Percentiles rank a stretch among this genome's conserved stretches.
Evolutionary conservation across 495 filamentous ascomycete species (phyloP).

Genomic region (Haplographium delicatum): DNA sequence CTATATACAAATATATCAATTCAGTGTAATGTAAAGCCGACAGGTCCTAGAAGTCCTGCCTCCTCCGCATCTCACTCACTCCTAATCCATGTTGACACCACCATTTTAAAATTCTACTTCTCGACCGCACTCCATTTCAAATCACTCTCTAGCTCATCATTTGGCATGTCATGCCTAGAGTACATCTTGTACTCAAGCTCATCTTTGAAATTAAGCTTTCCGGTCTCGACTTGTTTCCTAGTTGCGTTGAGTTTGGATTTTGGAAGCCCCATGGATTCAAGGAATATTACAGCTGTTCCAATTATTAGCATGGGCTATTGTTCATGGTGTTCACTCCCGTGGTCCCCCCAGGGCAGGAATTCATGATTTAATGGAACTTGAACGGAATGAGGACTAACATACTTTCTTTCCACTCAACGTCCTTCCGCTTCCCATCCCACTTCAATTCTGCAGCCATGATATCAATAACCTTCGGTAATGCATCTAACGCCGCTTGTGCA

Average conservation of each 20-base stretch:
- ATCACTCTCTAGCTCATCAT: constrained; percentile 25
- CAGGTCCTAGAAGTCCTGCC: too few species aligned
- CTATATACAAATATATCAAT: too few species aligned
- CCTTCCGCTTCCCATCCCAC: constrained; percentile 72
- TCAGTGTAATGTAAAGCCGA: too few species aligned
- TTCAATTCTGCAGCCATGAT: constrained; percentile 85
- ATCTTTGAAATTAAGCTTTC: constrained; percentile 64
- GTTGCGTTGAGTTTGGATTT: constrained; percentile 65
- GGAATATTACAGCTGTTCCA: constrained; percentile 55
- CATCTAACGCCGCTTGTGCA: constrained; percentile 90
- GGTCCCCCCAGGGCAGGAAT: too few species aligned
- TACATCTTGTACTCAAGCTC: constrained; percentile 67
- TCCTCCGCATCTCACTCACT: too few species aligned
- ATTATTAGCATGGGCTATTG: background rate
- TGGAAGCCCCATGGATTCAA: constrained; percentile 84
- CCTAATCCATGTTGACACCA: too few species aligned
- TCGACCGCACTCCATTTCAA: constrained; percentile 7
- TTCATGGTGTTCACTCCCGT: too few species aligned
- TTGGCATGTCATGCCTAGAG: constrained; percentile 52
- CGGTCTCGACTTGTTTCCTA: constrained; percentile 72
- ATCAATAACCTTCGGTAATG: constrained; percentile 83
- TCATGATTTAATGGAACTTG: background rate
- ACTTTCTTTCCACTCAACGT: constrained; percentile 75
- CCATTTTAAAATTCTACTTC: too few species aligned
- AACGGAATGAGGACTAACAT: constrained; percentile 29